These are phyloP conservation scores for Cyberlindnera mycetangii DNA, from an alignment of 805 yeast genomes.

Conservation along the genomic window DNA sequence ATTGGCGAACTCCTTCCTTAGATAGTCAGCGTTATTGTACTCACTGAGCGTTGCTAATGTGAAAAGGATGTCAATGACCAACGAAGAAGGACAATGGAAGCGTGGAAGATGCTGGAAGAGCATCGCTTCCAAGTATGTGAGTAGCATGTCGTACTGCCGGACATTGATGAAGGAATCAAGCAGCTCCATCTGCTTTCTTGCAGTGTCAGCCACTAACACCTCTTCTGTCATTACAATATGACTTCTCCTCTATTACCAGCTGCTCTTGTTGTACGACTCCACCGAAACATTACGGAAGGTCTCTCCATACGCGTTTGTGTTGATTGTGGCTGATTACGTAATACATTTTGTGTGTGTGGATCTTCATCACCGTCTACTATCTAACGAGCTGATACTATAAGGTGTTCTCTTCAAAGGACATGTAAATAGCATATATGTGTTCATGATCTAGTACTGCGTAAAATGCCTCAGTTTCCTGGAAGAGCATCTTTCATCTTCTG, in stretches of 20 bases:
- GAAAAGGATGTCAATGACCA: slow-evolving; percentile 33
- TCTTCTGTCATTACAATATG: neutral
- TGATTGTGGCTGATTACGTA: no score
- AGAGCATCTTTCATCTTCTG: neutral
- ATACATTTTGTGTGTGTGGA: no score
- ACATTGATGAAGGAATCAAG: slow-evolving; percentile 25
- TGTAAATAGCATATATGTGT: no score
- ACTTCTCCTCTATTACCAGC: neutral
- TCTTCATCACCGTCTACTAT: no score
- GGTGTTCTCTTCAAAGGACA: no score
- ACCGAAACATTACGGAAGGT: no score
- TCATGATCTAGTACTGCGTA: no score
- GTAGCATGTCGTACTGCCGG: slow-evolving; percentile 35
- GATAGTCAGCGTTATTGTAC: slow-evolving; percentile 22
- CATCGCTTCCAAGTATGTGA: slow-evolving; percentile 33
- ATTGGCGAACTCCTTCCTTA: slow-evolving; percentile 28
- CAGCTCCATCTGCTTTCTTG: slow-evolving; percentile 17
- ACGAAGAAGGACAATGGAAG: slow-evolving; percentile 32
- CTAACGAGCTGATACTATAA: no score
- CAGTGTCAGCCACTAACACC: neutral
- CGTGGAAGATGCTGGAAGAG: slow-evolving; percentile 25
- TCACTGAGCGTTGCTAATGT: slow-evolving; percentile 36
- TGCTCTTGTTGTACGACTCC: neutral
- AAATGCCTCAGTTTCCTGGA: no score
- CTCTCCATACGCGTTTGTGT: no score